Base-by-base conservation (phyloP, 257 asterid genomes). In the Primulina huaijiensis region DNA sequence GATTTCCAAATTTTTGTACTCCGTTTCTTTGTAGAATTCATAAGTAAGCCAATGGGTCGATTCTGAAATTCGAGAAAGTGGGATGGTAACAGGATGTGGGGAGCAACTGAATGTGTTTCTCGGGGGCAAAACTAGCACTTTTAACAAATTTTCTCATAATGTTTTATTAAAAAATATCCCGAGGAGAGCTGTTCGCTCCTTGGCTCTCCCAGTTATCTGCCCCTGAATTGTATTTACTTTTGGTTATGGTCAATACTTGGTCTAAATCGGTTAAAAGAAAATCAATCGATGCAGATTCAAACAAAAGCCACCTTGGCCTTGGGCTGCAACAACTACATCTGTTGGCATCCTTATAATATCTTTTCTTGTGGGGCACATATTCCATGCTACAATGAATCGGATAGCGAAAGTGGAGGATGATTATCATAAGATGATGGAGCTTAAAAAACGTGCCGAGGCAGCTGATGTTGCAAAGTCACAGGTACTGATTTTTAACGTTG, bases 401-500 rank as follows among this genome's bases (percentile, higher is more conserved):
- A 89, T 94, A 30, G 92, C 89, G 6, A 91, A 83, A 84, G 96
- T 91, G 50, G 95, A 91, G 84, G 96, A 91, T 62, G 99, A 91
- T 74, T 91, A 52, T 79, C 86, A 88, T 55, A 25, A 83, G 65
- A 85, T 88, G 97, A 84, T 71, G 85, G 83, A 75, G 82, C 99
- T 94, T 60, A 86, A 89, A 85, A 83, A 78, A 77, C 95, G 86
- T 20, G 99, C 99, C 0, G 97, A 82, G 87, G 96, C 82, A 9
- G 99, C 99, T 74, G 97, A 94, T 68, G 76, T 77, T 53, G 99
- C 99, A 56, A 94, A 94, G 81, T 89, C 99, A 30, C 96, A 84
- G 92, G 99, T 89, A 43, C 52, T 62, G 66, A 16, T 68, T 60
- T 31, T 29, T 73, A 31, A 0, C 60, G 66, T 75, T 62, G 40